Evolutionary conservation across 352 stramenopile genomes (phyloP).

Genomic region (Globisporangium paddicum): DNA sequence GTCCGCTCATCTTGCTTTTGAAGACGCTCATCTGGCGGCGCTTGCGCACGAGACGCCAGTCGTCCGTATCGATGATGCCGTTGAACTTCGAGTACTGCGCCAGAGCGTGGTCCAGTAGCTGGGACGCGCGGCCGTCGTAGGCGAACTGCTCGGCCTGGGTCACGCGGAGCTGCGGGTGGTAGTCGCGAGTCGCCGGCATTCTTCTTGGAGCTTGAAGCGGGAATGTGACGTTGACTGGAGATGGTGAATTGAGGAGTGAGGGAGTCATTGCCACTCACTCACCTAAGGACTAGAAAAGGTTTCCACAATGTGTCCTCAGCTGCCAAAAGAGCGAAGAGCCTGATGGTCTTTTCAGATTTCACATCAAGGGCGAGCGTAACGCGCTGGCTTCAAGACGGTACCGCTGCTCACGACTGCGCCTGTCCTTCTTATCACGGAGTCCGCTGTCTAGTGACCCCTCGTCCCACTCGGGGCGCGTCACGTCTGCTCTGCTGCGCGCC

Average conservation of each 20-base stretch:
- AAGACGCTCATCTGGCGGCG: slow-evolving; percentile 13
- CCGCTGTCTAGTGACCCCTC: too few relatives aligned
- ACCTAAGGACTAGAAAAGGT: too few relatives aligned
- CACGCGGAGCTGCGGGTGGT: not conserved
- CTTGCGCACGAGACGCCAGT: slow-evolving; percentile 9
- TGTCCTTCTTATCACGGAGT: too few relatives aligned
- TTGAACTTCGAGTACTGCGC: slow-evolving; percentile 8
- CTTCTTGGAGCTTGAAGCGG: not conserved
- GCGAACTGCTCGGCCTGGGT: slow-evolving; percentile 2
- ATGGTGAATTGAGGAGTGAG: slow-evolving; percentile 4
- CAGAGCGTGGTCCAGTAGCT: not conserved
- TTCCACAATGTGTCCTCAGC: too few relatives aligned
- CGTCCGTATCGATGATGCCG: slow-evolving; percentile 5
- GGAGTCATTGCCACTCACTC: not conserved
- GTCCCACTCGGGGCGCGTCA: too few relatives aligned
- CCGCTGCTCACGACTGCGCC: too few relatives aligned
- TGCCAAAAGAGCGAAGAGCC: too few relatives aligned
- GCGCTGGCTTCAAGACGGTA: too few relatives aligned
- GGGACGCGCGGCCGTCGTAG: slow-evolving; percentile 4
- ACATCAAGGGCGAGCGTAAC: too few relatives aligned
- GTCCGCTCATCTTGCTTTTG: not conserved
- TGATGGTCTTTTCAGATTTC: too few relatives aligned
- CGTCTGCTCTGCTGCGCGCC: too few relatives aligned
- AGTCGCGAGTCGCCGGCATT: not conserved
- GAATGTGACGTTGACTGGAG: not conserved